Conservation (phyloP, 2,329 filamentous ascomycete species). For the Aspergillus carbonarius region DNA sequence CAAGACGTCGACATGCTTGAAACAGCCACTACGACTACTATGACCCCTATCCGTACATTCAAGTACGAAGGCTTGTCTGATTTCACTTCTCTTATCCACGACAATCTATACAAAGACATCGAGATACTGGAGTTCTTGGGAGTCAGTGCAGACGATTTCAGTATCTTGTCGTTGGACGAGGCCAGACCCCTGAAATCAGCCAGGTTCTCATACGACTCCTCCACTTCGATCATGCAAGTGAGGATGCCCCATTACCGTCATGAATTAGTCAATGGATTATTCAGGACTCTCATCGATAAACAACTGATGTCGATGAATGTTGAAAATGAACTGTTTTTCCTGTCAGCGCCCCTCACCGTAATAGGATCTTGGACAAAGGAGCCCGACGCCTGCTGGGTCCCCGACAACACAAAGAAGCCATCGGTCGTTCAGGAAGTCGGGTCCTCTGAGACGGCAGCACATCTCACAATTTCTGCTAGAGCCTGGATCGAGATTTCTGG, state of each 20-base stretch:
- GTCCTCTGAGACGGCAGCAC: conserved; percentile 3
- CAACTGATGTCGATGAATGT: conserved; percentile 1
- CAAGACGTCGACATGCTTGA: too few relatives aligned
- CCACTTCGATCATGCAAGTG: not conserved
- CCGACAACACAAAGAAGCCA: conserved; percentile 3
- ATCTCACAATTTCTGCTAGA: not conserved
- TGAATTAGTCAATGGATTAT: conserved; percentile 1
- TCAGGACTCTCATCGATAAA: not conserved
- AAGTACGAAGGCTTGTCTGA: conserved; percentile 1
- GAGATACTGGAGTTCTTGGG: conserved; percentile 1
- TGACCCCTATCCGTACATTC: not conserved
- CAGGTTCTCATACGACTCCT: conserved; percentile 2
- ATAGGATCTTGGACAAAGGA: conserved; percentile 6
- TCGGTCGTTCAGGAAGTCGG: conserved; percentile 1
- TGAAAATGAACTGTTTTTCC: not conserved
- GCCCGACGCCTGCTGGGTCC: conserved; percentile 4
- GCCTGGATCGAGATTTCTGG: conserved; percentile 1
- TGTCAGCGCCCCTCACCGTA: not conserved
- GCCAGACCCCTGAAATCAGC: conserved; percentile 1
- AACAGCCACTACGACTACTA: too few relatives aligned
- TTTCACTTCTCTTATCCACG: not conserved
- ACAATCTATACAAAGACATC: not conserved
- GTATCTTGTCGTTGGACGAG: not conserved
- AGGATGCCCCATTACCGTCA: conserved; percentile 2
- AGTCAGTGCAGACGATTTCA: conserved; percentile 3